A percentile compares a stretch with the other conserved stretches of the same genome.
Evolutionary conservation across 2,329 filamentous ascomycete species (phyloP).

Genomic region (Penicillium fuscoglaucum): DNA sequence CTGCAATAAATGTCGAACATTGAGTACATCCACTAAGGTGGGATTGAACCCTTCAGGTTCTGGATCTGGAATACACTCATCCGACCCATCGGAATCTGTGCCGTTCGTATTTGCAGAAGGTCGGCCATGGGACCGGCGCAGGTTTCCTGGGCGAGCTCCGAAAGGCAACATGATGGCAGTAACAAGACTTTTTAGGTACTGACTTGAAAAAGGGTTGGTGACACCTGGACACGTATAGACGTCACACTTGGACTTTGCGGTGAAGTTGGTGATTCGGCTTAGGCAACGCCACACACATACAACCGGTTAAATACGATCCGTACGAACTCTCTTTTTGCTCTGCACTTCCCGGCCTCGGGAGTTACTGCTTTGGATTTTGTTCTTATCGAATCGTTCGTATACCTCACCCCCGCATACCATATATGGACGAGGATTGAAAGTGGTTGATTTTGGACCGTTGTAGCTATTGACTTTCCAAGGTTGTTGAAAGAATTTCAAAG

Average conservation of each 20-base stretch:
- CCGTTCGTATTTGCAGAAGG: not conserved
- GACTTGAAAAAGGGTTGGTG: not conserved
- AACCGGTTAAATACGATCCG: not conserved
- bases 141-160: not conserved
- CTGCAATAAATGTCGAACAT: slow-evolving; percentile 34
- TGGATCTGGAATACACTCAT: not conserved
- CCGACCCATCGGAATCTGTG: not conserved
- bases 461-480: not conserved
- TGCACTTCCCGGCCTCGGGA: not conserved
- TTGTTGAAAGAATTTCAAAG: no score
- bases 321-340: not conserved
- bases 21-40: slow-evolving; percentile 34
- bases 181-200: not conserved
- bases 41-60: slow-evolving; percentile 26
- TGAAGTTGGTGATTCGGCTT: not conserved
- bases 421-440: not conserved
- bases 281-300: not conserved
- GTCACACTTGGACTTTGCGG: not conserved
- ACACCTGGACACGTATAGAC: not conserved
- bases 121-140: not conserved
- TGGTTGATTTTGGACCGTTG: not conserved
- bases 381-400: not conserved
- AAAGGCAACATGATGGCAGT: slow-evolving; percentile 6
- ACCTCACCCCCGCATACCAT: not conserved
- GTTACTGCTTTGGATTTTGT: not conserved